phyloP scores from a whole-genome alignment of 2,329 filamentous ascomycete species.

The Fusarium torreyae region DNA sequence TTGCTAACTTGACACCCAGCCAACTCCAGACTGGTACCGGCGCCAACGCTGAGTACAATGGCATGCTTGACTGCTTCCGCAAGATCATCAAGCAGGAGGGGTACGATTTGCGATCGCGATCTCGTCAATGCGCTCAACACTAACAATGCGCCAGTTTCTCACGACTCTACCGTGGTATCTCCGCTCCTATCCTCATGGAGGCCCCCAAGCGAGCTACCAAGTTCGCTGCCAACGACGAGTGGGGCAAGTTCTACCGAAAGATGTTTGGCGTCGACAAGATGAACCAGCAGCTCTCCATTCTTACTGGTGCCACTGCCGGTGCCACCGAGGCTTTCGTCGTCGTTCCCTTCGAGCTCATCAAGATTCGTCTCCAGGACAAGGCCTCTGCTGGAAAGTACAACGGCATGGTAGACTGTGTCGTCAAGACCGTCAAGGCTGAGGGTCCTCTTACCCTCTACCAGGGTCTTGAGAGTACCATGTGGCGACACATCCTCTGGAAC shows the following conservation, averaged over 20 bases:
- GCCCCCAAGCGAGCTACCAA: constrained; percentile 95
- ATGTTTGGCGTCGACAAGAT: constrained; percentile 88
- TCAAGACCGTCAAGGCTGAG: constrained; percentile 87
- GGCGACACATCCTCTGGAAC: constrained; percentile 94
- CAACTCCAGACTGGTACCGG: constrained; percentile 86
- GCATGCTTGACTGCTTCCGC: constrained; percentile 97
- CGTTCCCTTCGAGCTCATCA: constrained; percentile 97
- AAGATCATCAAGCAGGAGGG: constrained; percentile 98
- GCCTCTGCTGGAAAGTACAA: constrained; percentile 91
- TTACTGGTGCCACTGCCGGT: constrained; percentile 94
- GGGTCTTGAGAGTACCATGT: constrained; percentile 95
- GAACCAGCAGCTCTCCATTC: constrained; percentile 90
- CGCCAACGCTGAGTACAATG: constrained; percentile 89
- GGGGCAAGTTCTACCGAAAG: constrained; percentile 94
- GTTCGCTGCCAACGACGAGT: constrained; percentile 98
- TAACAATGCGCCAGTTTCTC: constrained; percentile 74
- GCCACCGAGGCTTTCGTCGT: constrained; percentile 97
- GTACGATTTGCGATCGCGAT: constrained; percentile 64
- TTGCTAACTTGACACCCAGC: constrained; percentile 63
- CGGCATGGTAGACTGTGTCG: constrained; percentile 84
- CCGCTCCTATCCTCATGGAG: constrained; percentile 97
- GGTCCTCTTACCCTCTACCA: constrained; percentile 93
- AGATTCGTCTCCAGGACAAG: constrained; percentile 97
- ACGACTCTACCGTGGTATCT: constrained; percentile 95
- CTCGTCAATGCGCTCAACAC: constrained; percentile 18